Percentiles rank a stretch among this genome's conserved stretches.
Evolutionary conservation across 495 filamentous ascomycete genomes (phyloP).

Genomic region (Aspergillus leporis): DNA sequence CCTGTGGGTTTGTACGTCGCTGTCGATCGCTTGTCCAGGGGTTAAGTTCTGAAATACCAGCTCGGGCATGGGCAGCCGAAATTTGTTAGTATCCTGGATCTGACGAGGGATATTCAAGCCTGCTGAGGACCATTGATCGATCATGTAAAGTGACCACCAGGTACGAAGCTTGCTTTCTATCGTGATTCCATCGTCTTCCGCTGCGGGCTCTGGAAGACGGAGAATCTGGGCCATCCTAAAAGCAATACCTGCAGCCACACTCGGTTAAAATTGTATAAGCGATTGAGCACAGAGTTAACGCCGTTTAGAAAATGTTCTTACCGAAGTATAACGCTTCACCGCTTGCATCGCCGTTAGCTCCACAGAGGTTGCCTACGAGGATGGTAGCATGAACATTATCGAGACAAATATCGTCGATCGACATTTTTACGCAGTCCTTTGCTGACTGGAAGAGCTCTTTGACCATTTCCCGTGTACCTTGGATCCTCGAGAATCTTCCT

Average conservation of each 20-base stretch:
- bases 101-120: slow-evolving; percentile 21
- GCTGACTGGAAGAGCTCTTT: slow-evolving; percentile 17
- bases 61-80: background rate
- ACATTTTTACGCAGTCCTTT: slow-evolving; percentile 16
- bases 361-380: slow-evolving; percentile 24
- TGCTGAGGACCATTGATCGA: slow-evolving; percentile 28
- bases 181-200: slow-evolving; percentile 18
- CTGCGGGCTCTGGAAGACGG: slow-evolving; percentile 14
- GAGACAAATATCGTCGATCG: slow-evolving; percentile 15
- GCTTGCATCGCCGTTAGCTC: slow-evolving; percentile 17
- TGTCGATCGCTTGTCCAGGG: background rate
- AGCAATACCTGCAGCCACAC: slow-evolving; percentile 16
- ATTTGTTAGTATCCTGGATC: slow-evolving; percentile 11
- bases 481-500: background rate
- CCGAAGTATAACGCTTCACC: slow-evolving; percentile 22
- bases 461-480: slow-evolving; percentile 7
- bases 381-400: slow-evolving; percentile 24
- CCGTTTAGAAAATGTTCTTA: slow-evolving; percentile 1
- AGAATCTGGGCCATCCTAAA: slow-evolving; percentile 26
- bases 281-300: background rate
- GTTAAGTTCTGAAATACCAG: background rate
- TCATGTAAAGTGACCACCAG: slow-evolving; percentile 31
- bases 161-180: slow-evolving; percentile 24
- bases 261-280: background rate
- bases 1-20: background rate